Evolutionary conservation across 306 rosid species (phyloP), one percentile per base, ranked within the genome.

Genomic region (Lathyrus tuberosus): DNA sequence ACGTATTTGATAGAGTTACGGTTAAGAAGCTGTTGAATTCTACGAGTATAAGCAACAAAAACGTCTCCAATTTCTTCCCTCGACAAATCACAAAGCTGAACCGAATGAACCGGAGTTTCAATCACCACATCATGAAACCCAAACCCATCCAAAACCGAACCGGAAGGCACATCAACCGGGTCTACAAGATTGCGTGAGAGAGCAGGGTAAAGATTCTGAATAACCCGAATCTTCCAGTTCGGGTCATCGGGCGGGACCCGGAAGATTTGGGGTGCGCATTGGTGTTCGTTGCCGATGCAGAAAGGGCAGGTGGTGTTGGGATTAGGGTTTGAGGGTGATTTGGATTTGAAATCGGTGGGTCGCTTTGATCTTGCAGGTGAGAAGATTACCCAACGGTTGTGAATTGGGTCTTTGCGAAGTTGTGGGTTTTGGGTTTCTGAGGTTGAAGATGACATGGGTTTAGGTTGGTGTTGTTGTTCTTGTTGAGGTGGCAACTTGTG

Each of bases 261-360:
- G 41, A 91, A 88, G 77, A 86, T 85, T 76, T 91, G 93, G 58
- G 97, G 96, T 6, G 97, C 97, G 15, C 97, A 88, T 16, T 79
- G 74, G 76, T 86, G 86, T 80, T 91, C 93, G 43, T 78, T 86
- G 74, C 97, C 96, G 44, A 84, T 76, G 77, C 97, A 91, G 79
- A 88, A 88, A 65, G 97, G 93, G 75, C 97, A 91, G 10, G 0
- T 72, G 37, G 5, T 62, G 10, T 72, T 65, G 71, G 77, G 58
- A 0, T 85, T 70, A 0, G 87, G 41, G 43, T 60, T 43, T 12
- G 75, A 5, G 0, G 90, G 90, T 10, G 85, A 76, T 38, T 88
- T 91, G 77, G 91, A 85, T 30, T 90, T 87, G 85, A 87, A 90
- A 43, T 90, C 96, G 24, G 89, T 82, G 15, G 96, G 96, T 4